Percentiles rank a stretch among this genome's conserved stretches.
Conservation (phyloP, 2,329 filamentous ascomycete species). For the Trichoderma sp. region DNA sequence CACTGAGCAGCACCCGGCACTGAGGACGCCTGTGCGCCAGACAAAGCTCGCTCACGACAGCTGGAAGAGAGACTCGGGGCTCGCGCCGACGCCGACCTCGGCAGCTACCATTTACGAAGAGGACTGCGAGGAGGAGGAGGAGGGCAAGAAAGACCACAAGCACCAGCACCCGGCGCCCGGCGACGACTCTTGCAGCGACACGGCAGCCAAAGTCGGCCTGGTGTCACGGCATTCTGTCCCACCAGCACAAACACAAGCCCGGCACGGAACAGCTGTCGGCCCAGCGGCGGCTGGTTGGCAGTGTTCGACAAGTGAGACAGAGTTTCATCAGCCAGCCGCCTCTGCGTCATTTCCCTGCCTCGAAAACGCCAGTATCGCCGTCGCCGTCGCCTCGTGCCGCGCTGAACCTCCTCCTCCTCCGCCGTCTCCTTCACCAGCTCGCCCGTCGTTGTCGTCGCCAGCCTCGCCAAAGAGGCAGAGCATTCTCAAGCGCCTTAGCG, state of each 20-base stretch:
- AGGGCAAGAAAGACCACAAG: conserved; percentile 19
- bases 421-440: background rate
- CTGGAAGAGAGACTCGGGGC: conserved; percentile 55
- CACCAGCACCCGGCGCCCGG: background rate
- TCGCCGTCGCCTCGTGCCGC: background rate
- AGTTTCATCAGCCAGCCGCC: conserved; percentile 19
- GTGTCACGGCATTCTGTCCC: conserved; percentile 12
- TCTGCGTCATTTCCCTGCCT: conserved; percentile 17
- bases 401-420: background rate
- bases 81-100: conserved; percentile 41
- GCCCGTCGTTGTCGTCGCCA: background rate
- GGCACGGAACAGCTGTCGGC: conserved; percentile 16
- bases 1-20: conserved; percentile 52
- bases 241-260: conserved; percentile 3
- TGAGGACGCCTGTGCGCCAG: conserved; percentile 34
- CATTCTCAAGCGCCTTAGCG: conserved; percentile 29
- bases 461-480: conserved; percentile 23
- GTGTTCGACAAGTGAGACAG: conserved; percentile 22
- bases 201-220: background rate
- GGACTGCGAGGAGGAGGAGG: conserved; percentile 38
- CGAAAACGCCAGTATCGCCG: background rate
- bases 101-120: conserved; percentile 39
- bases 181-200: background rate
- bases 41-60: conserved; percentile 34
- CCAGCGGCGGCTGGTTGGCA: conserved; percentile 19